These are phyloP conservation scores for Solanum chilense DNA, from an alignment of 257 asterid species.

Conservation along the genomic window DNA sequence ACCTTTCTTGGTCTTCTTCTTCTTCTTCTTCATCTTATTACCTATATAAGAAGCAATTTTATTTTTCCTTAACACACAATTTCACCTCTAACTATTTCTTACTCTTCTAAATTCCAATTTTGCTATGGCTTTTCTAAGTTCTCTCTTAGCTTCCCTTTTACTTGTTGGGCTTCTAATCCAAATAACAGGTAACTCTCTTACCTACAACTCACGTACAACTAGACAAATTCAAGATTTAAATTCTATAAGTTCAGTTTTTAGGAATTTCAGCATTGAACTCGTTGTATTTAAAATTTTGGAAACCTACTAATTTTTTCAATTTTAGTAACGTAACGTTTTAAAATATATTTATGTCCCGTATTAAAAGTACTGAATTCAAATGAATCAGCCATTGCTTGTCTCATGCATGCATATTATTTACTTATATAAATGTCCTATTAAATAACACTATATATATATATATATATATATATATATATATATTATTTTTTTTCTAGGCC, in stretches of 20 bases:
- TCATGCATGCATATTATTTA: neutral
- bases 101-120: neutral
- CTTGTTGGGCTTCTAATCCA: neutral
- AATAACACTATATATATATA: neutral
- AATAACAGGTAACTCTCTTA: neutral
- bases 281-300: neutral
- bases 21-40: neutral
- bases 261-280: neutral
- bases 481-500: neutral
- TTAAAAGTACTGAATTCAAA: neutral
- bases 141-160: neutral
- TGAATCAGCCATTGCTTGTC: neutral
- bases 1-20: neutral
- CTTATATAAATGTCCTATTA: neutral
- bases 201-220: neutral
- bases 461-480: too few species aligned
- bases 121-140: neutral
- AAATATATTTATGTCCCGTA: accelerated
- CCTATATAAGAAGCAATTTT: neutral
- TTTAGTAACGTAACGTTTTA: neutral
- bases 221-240: neutral
- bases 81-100: neutral
- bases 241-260: neutral
- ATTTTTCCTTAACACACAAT: neutral
- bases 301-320: neutral